Conservation (phyloP, 2,329 filamentous ascomycete species). For the Simplicillium aogashimaense region DNA sequence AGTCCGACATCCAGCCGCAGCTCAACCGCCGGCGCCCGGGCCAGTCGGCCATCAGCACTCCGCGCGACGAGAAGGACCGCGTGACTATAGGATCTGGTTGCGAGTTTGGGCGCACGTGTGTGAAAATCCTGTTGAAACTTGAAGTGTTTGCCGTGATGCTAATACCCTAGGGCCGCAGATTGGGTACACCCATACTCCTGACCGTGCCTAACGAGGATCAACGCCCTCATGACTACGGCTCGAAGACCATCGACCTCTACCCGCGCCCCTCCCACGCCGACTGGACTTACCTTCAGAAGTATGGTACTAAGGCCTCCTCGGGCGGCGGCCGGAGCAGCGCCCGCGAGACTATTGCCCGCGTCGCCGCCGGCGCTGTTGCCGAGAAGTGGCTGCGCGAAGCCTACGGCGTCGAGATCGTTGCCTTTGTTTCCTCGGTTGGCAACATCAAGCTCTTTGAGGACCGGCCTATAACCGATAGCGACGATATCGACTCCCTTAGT, state of each 20-base stretch:
- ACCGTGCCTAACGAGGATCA: slow-evolving; percentile 88
- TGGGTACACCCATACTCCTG: slow-evolving; percentile 85
- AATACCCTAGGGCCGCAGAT: slow-evolving; percentile 10
- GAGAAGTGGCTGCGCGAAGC: slow-evolving; percentile 81
- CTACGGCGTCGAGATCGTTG: slow-evolving; percentile 82
- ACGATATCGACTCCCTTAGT: slow-evolving; percentile 46
- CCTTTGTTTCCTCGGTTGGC: slow-evolving; percentile 82
- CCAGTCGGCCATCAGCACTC: slow-evolving; percentile 83
- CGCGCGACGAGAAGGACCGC: slow-evolving; percentile 82
- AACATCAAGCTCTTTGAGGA: slow-evolving; percentile 24
- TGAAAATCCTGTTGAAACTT: not conserved
- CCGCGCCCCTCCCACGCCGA: slow-evolving; percentile 90
- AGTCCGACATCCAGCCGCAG: slow-evolving; percentile 86
- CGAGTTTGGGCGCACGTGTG: slow-evolving; percentile 68
- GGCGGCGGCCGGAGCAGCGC: slow-evolving; percentile 86
- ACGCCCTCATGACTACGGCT: slow-evolving; percentile 82
- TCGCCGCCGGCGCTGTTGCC: slow-evolving; percentile 83
- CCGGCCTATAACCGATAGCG: not conserved
- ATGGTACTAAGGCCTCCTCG: slow-evolving; percentile 83
- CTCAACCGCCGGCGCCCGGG: slow-evolving; percentile 85
- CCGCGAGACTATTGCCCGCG: slow-evolving; percentile 88
- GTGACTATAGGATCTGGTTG: slow-evolving; percentile 91
- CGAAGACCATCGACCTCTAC: slow-evolving; percentile 82
- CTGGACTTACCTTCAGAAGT: slow-evolving; percentile 96
- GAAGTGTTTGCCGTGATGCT: slow-evolving; percentile 2